A percentile compares a stretch with the other conserved stretches of the same genome.
Conservation (phyloP, 345 rosid species). For the Ceriops decandra region DNA sequence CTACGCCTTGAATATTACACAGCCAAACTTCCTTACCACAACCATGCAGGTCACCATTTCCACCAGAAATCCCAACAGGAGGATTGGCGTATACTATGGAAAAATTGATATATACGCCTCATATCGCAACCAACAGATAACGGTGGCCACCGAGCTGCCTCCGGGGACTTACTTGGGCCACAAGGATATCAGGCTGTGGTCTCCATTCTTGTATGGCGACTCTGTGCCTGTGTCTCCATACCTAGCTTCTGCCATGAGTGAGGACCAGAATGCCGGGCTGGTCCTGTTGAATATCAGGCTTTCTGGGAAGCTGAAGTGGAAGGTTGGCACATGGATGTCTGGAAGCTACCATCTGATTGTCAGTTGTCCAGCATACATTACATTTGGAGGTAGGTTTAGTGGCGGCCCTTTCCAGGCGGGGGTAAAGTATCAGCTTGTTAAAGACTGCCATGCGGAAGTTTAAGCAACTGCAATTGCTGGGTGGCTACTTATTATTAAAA, state of each 20-base stretch:
- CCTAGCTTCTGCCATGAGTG: slow-evolving; percentile 32
- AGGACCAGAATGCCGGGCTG: slow-evolving; percentile 55
- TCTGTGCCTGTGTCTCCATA: slow-evolving; percentile 48
- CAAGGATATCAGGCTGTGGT: slow-evolving; percentile 57
- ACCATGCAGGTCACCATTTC: slow-evolving; percentile 62
- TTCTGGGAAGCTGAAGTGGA: slow-evolving; percentile 58
- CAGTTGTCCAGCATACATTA: slow-evolving; percentile 59
- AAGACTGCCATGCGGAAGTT: slow-evolving; percentile 57
- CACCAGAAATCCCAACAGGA: slow-evolving; percentile 58
- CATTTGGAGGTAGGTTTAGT: slow-evolving; percentile 11
- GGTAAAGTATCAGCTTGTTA: slow-evolving; percentile 50
- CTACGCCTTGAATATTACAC: slow-evolving; percentile 47
- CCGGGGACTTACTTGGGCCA: slow-evolving; percentile 67
- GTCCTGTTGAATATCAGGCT: slow-evolving; percentile 52
- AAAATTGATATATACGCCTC: slow-evolving; percentile 48
- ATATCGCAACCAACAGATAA: slow-evolving; percentile 72
- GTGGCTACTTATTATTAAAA: too few species aligned
- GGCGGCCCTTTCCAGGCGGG: slow-evolving; percentile 24
- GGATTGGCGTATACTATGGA: slow-evolving; percentile 57
- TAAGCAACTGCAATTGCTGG: background rate
- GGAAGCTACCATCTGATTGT: slow-evolving; percentile 52
- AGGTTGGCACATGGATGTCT: slow-evolving; percentile 74
- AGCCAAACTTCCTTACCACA: slow-evolving; percentile 38
- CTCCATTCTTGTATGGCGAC: slow-evolving; percentile 52
- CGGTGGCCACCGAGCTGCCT: slow-evolving; percentile 49